Evolutionary conservation across 1,139 yeast genomes (phyloP), one percentile per base, ranked within the genome.

Genomic region (Pichia sp.): DNA sequence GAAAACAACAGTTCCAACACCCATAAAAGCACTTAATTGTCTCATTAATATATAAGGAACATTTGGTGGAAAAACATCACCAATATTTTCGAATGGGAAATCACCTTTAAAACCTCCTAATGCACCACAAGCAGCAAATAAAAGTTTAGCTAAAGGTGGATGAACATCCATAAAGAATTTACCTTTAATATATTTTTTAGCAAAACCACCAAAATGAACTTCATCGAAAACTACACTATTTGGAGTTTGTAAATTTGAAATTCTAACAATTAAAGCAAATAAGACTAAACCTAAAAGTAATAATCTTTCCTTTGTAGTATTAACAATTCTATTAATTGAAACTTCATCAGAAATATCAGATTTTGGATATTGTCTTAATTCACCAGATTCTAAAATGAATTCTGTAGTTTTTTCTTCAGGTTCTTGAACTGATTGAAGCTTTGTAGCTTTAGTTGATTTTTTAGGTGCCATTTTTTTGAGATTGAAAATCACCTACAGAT

Each of bases 181-280:
- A 38, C 92, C 89, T 55, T 74, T 70, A 53, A 86, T 81, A 68
- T 86, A 86, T 63, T 84, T 81, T 53, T 78, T 72, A 39, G 94
- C 86, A 67, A 84, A 84, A 28, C 86, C 87, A 50, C 94, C 94
- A 55, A 84, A 84, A 64, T 83, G 89, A 44, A 82, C 89, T 66
- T 92, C 98, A 70, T 92, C 98, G 64, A 92, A 92, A 34, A 92
- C 97, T 43, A 92, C 96, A 40, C 86, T 77, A 55, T 78, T 68
- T 25, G 98, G 98, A 52, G 71, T 65, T 43, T 78, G 74, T 44
- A 92, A 66, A 52, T 76, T 75, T 60, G 76, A 73, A 48, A 84
- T 69, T 57, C 97, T 78, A 45, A 86, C 75, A 43, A 67, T 61
- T 8, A 73, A 55, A 0, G 95, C 78, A 37, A 81, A 63, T 1